Evolutionary conservation across 2,329 filamentous ascomycete genomes (phyloP).

Genomic region (Venturia oleaginea): DNA sequence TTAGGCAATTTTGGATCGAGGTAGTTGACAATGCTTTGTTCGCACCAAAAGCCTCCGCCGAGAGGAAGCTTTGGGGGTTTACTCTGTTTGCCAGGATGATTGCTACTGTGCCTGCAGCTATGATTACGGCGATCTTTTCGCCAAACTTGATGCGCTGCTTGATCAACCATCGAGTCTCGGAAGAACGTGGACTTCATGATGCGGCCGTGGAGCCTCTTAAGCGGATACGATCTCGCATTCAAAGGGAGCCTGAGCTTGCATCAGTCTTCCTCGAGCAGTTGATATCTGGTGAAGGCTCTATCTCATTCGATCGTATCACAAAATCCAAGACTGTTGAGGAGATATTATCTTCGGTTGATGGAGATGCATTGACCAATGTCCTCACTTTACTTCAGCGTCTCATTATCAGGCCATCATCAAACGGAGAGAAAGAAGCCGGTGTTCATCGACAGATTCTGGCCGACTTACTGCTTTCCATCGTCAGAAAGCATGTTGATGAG

Average conservation of each 20-base stretch:
- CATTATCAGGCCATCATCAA: constrained; percentile 35
- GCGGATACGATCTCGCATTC: constrained; percentile 55
- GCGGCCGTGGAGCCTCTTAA: constrained; percentile 71
- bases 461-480: constrained; percentile 43
- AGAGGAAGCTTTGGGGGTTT: constrained; percentile 88
- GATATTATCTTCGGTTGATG: constrained; percentile 53
- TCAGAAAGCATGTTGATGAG: constrained; percentile 32
- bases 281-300: constrained; percentile 59
- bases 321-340: constrained; percentile 78
- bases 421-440: constrained; percentile 38
- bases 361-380: constrained; percentile 42
- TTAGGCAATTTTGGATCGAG: constrained; percentile 75
- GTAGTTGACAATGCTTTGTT: constrained; percentile 85
- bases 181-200: constrained; percentile 70
- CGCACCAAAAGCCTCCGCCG: constrained; percentile 68
- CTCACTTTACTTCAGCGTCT: constrained; percentile 43
- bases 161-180: constrained; percentile 70
- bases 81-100: constrained; percentile 75
- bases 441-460: constrained; percentile 40
- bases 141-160: constrained; percentile 74
- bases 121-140: constrained; percentile 61
- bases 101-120: constrained; percentile 37
- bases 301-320: constrained; percentile 78
- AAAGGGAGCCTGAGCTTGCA: constrained; percentile 51
- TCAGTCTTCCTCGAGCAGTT: constrained; percentile 55